Base-by-base conservation (phyloP, 345 rosid species). In the Clausena lansium region DNA sequence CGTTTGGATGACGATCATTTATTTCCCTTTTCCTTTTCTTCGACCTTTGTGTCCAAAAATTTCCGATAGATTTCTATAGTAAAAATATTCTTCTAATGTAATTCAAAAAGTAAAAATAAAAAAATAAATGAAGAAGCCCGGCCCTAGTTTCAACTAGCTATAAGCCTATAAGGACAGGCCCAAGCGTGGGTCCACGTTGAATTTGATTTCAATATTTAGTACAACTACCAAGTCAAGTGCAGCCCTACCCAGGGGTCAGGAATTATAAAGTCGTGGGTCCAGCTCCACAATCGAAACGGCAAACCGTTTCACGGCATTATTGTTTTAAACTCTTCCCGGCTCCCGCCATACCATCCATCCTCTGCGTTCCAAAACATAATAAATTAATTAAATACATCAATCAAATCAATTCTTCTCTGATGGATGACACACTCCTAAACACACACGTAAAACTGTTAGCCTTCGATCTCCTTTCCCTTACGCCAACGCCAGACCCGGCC, bases 371-470 rank as follows among this genome's bases (percentile, higher is more conserved):
- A 62, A 63, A 74, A 6, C 62, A 9, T 33, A 3, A 30, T 75
- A 11, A 7, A 10, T 20, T 11, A n/a, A 52, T 2, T 1, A 1
- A 22, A 6, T 10, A 11, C 4, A 15, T 11, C n/a, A 1, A 30
- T 30, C 32, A 2, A 39, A 59, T 38, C 38, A 62, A 24, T 38
- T 20, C 54, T 14, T 27, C 24, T 10, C 65, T 20, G 19, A 87
- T 88, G 92, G 85, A 85, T 65, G 81, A 64, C 47, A 71, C 85
- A 0, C 81, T 85, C 55, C 81, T 64, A 24, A 79, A 75, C 88
- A 84, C 87, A 7, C 97, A 93, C 84, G 90, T 81, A 4, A 90
- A 88, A 58, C 91, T 91, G 74, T 67, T 91, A 19, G 85, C 91
- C 17, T 86, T 81, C 79, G 88, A 89, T 75, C 86, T 90, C 81